These are phyloP conservation scores for Scleroderma bovista DNA, from an alignment of 768 basidiomycete genomes.

Conservation along the genomic window DNA sequence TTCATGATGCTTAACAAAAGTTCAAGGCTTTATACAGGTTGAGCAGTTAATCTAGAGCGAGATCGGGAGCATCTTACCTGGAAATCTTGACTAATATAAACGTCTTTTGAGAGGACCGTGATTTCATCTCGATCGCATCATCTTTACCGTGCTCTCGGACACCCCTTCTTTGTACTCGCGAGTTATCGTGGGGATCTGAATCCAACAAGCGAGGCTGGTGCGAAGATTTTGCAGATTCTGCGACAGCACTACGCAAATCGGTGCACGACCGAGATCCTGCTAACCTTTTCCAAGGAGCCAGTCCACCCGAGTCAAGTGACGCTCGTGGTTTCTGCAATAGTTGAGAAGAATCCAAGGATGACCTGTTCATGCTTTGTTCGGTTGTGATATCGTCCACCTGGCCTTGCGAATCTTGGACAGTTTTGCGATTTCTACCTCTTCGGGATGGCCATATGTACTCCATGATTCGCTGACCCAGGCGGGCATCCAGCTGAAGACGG, in stretches of 20 bases:
- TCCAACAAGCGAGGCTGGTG: slow-evolving; percentile 13
- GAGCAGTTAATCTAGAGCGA: slow-evolving; percentile 13
- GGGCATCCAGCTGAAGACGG: slow-evolving; percentile 80
- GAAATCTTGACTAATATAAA: slow-evolving; percentile 76
- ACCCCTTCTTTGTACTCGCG: slow-evolving; percentile 11
- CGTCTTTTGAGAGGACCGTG: slow-evolving; percentile 74
- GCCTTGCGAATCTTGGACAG: not conserved
- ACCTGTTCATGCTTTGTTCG: slow-evolving; percentile 26
- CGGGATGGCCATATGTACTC: slow-evolving; percentile 84
- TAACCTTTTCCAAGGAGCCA: slow-evolving; percentile 42
- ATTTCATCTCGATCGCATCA: slow-evolving; percentile 79
- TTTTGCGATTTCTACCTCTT: slow-evolving; percentile 24
- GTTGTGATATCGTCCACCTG: slow-evolving; percentile 12
- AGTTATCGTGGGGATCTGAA: slow-evolving; percentile 16
- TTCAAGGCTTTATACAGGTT: slow-evolving; percentile 45
- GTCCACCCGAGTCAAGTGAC: slow-evolving; percentile 29
- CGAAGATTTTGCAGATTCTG: slow-evolving; percentile 23
- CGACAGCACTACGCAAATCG: slow-evolving; percentile 49
- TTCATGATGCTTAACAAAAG: slow-evolving; percentile 74
- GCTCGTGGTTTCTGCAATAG: slow-evolving; percentile 26
- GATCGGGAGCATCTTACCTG: slow-evolving; percentile 38
- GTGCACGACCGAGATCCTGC: slow-evolving; percentile 66
- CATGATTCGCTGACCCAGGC: slow-evolving; percentile 74
- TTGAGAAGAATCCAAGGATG: slow-evolving; percentile 50
- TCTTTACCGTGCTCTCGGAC: slow-evolving; percentile 29